These are phyloP conservation scores for Auxenochlorella protothecoides DNA, from an alignment of 139 green algal species.

Conservation along the genomic window DNA sequence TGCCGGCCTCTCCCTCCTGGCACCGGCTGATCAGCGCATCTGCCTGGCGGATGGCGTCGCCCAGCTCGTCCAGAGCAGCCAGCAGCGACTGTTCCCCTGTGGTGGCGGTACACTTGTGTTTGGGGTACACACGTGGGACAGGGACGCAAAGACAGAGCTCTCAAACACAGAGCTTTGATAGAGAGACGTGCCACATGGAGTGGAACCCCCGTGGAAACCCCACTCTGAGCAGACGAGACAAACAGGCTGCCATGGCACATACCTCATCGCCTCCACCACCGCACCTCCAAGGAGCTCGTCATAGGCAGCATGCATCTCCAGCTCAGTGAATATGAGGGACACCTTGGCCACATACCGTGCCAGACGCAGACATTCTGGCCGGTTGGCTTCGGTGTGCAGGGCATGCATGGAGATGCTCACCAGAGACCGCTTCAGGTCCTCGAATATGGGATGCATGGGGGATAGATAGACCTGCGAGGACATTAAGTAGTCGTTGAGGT, in stretches of 20 bases:
- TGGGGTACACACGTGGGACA: slow-evolving; percentile 4
- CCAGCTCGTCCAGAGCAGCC: slow-evolving; percentile 8
- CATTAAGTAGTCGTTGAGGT: background rate
- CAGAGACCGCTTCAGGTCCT: background rate
- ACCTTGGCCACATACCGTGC: slow-evolving; percentile 5
- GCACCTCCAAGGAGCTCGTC: too few relatives aligned
- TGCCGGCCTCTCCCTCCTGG: background rate
- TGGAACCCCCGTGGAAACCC: background rate
- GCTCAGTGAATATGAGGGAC: background rate
- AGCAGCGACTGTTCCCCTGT: background rate
- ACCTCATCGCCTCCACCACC: background rate
- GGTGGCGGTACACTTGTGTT: too few relatives aligned
- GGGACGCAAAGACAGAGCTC: too few relatives aligned
- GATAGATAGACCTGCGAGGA: background rate
- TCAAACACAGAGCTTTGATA: slow-evolving; percentile 7
- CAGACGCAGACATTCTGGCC: background rate
- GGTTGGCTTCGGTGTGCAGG: background rate
- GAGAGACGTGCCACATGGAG: background rate
- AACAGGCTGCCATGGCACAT: background rate
- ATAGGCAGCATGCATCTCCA: too few relatives aligned
- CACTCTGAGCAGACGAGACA: slow-evolving; percentile 5
- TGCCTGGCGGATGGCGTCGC: slow-evolving; percentile 5
- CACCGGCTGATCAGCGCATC: slow-evolving; percentile 1
- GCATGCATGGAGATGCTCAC: background rate
- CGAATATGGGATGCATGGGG: too few relatives aligned